A percentile compares a stretch with the other conserved stretches of the same genome.
Evolutionary conservation across 78 protist genomes (phyloP).

Genomic region (Reticulomyxa filosa): DNA sequence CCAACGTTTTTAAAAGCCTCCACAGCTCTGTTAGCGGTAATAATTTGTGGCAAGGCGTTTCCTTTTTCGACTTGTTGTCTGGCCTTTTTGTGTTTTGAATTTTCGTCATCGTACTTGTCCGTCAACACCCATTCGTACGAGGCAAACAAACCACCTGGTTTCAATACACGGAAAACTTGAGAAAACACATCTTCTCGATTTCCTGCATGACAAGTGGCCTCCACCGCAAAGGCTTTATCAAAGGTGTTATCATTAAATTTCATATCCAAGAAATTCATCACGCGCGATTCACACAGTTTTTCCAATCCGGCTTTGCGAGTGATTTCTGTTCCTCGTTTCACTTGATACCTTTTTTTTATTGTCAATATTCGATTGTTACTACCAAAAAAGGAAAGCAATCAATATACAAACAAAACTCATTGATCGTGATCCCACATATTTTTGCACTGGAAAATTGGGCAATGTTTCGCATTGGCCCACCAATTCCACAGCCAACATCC

Average conservation of each 20-base stretch:
- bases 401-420: constrained; percentile 46
- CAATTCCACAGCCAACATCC: constrained; percentile 71
- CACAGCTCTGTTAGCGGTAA: no score
- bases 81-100: neutral
- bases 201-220: constrained; percentile 2
- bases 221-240: neutral
- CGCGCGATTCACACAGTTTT: neutral
- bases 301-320: neutral
- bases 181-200: neutral
- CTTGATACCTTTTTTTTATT: neutral
- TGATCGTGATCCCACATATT: constrained; percentile 60
- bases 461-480: constrained; percentile 67
- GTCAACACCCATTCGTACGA: neutral
- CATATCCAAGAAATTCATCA: neutral
- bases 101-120: neutral
- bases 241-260: neutral
- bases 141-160: constrained; percentile 7
- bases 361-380: neutral
- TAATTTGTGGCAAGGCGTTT: no score
- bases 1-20: no score
- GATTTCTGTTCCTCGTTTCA: neutral
- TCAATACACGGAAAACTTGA: constrained; percentile 6
- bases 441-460: constrained; percentile 57
- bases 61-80: neutral
- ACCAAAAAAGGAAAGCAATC: neutral